Evolutionary conservation across 179 eudicot genomes (phyloP).

Genomic region (Patellifolia procumbens): DNA sequence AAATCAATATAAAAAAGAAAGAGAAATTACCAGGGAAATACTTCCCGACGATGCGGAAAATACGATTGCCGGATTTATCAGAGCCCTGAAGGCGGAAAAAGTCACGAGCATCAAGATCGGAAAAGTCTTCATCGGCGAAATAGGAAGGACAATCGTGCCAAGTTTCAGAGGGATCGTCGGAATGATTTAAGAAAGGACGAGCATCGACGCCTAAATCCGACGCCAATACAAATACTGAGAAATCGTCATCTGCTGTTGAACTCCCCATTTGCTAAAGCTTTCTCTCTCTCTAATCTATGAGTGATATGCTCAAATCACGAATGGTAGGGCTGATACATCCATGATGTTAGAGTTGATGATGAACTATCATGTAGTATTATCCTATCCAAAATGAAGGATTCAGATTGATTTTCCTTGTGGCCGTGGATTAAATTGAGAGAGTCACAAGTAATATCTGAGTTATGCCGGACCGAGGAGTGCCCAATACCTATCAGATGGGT

Average conservation of each 20-base stretch:
- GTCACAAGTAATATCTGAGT: no score
- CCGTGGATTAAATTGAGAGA: no score
- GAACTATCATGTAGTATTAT: no score
- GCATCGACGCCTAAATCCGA: conserved; percentile 90
- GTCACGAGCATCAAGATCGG: conserved; percentile 73
- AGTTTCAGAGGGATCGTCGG: conserved; percentile 37
- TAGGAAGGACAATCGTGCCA: conserved; percentile 86
- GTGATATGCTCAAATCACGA: no score
- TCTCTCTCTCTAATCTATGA: no score
- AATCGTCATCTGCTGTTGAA: conserved; percentile 56
- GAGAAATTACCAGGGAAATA: conserved; percentile 56
- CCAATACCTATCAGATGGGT: no score
- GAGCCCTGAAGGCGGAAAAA: conserved; percentile 63
- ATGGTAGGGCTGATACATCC: no score
- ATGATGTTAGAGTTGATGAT: no score
- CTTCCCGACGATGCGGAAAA: conserved; percentile 69
- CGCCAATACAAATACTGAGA: conserved; percentile 81
- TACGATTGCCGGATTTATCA: conserved; percentile 71
- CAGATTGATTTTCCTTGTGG: no score
- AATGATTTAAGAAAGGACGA: conserved; percentile 56
- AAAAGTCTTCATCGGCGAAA: conserved; percentile 61
- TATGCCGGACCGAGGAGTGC: no score
- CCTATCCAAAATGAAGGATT: no score
- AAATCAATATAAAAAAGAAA: not conserved
- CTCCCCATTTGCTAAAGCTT: conserved; percentile 39